Base-by-base conservation (phyloP, 352 stramenopile species). In the Plasmopara halstedii region DNA sequence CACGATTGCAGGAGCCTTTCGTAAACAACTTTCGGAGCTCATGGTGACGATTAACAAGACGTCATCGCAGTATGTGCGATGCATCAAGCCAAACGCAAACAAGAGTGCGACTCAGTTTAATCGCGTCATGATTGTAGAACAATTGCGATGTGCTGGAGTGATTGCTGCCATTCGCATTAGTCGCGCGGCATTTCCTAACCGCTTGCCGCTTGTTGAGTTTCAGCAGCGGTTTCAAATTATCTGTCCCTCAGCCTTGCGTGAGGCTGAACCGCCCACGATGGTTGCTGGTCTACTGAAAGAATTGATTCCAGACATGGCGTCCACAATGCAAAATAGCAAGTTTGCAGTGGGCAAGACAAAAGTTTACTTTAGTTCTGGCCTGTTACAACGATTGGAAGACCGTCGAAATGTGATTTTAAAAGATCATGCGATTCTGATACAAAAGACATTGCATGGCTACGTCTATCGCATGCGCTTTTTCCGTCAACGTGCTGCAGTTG, bases 381-480 rank as follows among this genome's bases (percentile, higher is more conserved):
- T 95, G 43, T 57, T 97, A 29, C 89, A 98, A 68, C 67, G 78
- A 53, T 71, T 97, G 11, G 93, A 98, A 62, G 82, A 90, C 50
- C 73, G 73, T 14, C 75, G 78, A 15, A 86, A 87, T 49, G 58
- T 70, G 33, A 82, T 90, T 34, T 53, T 90, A 2, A 84, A 82
- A 47, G 61, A 83, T 29, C 67, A 88, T 40, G 78, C 78, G n/a
- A 71, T 87, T 36, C 47, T 79, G 17, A 75, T 90, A 38, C 78
- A 90, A 49, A 85, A 85, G 58, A 83, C 63, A 13, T 72, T 90
- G 42, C 78, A 72, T 32, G 73, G 67, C 0, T 73, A 73, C 46
- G 58, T 81, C 13, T 45, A 77, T 29, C 73, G 78, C 54, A 73
- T 72, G 50, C 68, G 63, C 31, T 90, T 85, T 46, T 11, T 72